These are phyloP conservation scores for Metschnikowia santaceciliae DNA, from an alignment of 805 yeast species.

Conservation along the genomic window DNA sequence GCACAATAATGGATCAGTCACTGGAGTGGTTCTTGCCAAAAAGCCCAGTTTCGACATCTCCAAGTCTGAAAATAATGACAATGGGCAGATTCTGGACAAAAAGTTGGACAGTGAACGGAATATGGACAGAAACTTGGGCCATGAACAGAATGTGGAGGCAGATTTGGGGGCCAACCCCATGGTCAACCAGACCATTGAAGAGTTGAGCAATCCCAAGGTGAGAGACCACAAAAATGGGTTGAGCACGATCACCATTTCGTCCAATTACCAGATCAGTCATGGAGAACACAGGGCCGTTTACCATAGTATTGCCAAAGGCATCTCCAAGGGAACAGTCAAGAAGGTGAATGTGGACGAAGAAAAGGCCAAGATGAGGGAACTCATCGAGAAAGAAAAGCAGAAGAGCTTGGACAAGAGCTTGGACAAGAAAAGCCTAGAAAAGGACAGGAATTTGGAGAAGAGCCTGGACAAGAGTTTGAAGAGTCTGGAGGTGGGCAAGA, in stretches of 20 bases:
- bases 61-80: background rate
- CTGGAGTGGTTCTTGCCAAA: constrained; percentile 20
- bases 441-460: background rate
- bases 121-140: no score
- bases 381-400: no score
- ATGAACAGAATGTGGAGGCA: background rate
- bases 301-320: constrained; percentile 4
- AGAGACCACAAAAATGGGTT: constrained; percentile 20
- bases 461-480: background rate
- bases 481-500: background rate
- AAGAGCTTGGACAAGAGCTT: background rate
- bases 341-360: background rate
- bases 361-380: background rate
- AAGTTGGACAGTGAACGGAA: background rate
- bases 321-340: constrained; percentile 1
- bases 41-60: background rate
- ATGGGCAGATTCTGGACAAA: no score
- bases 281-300: background rate
- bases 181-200: background rate
- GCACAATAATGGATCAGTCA: constrained; percentile 27
- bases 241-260: constrained; percentile 34
- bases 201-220: constrained; percentile 18
- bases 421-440: background rate
- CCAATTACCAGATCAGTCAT: background rate
- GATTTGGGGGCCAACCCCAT: background rate